Percentiles rank a stretch among this genome's conserved stretches.
Conservation (phyloP, 257 asterid genomes). For the Forsythia viridissima region DNA sequence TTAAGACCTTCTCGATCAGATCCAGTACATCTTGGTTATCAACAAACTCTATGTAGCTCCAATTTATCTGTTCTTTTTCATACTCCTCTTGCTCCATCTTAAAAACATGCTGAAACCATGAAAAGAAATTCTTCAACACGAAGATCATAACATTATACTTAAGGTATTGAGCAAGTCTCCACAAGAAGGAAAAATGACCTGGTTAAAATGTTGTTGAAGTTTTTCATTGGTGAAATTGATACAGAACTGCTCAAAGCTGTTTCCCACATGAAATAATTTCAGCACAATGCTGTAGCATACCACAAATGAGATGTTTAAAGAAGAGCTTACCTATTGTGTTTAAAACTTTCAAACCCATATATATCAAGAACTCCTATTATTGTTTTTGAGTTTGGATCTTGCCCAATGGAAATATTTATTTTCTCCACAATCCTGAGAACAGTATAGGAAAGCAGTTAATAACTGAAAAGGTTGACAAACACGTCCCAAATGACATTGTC, state of each 20-base stretch:
- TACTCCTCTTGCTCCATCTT: slow-evolving; percentile 99
- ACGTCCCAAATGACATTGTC: neutral
- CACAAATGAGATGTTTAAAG: too few species aligned
- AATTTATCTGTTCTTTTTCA: slow-evolving; percentile 90
- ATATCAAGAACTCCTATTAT: slow-evolving; percentile 97
- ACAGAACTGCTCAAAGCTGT: slow-evolving; percentile 99
- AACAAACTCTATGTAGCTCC: slow-evolving; percentile 99
- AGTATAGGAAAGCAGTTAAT: slow-evolving; percentile 21
- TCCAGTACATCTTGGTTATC: slow-evolving; percentile 99
- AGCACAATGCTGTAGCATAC: too few species aligned
- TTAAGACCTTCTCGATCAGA: slow-evolving; percentile 88
- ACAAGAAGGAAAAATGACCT: slow-evolving; percentile 53
- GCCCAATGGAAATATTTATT: slow-evolving; percentile 92
- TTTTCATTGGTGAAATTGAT: slow-evolving; percentile 98
- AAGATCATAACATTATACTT: slow-evolving; percentile 16
- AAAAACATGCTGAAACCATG: slow-evolving; percentile 84
- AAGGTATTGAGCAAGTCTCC: slow-evolving; percentile 21
- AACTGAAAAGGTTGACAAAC: slow-evolving; percentile 16
- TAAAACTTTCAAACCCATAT: slow-evolving; percentile 95
- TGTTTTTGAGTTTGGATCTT: slow-evolving; percentile 95
- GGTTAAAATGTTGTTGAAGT: slow-evolving; percentile 99
- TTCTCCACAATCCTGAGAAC: slow-evolving; percentile 86
- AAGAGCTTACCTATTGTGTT: slow-evolving; percentile 30
- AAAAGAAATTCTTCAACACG: slow-evolving; percentile 31
- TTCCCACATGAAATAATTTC: too few species aligned